Evolutionary conservation across 2,329 filamentous ascomycete genomes (phyloP).

Genomic region (Colletotrichum sp.): DNA sequence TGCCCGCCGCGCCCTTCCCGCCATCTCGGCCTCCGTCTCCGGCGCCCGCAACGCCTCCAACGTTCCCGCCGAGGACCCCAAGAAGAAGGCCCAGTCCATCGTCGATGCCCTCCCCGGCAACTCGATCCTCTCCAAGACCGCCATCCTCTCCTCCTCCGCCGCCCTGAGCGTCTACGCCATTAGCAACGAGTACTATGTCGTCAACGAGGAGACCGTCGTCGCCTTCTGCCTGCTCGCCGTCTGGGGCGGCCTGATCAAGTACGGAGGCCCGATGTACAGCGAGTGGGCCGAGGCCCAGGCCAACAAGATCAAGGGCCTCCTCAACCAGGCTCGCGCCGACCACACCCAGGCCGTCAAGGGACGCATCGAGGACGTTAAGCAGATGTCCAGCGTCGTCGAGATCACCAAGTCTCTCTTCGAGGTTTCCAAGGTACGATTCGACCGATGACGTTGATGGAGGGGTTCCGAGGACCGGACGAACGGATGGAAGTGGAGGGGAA

Average conservation of each 20-base stretch:
- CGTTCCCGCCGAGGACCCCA: slow-evolving; percentile 85
- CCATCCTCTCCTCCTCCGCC: slow-evolving; percentile 91
- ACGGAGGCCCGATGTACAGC: slow-evolving; percentile 88
- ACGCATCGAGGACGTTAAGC: slow-evolving; percentile 92
- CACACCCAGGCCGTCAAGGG: slow-evolving; percentile 95
- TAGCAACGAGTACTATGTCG: slow-evolving; percentile 99
- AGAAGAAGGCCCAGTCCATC: slow-evolving; percentile 96
- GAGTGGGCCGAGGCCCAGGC: slow-evolving; percentile 91
- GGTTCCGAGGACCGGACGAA: background rate
- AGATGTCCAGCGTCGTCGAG: slow-evolving; percentile 93
- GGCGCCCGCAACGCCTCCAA: slow-evolving; percentile 74
- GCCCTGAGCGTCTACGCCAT: slow-evolving; percentile 93
- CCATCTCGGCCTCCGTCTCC: slow-evolving; percentile 72
- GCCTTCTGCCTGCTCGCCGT: slow-evolving; percentile 91
- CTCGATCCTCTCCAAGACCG: slow-evolving; percentile 93
- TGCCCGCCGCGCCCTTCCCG: slow-evolving; percentile 76
- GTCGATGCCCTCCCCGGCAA: slow-evolving; percentile 92
- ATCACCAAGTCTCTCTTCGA: slow-evolving; percentile 97
- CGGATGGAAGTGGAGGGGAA: background rate
- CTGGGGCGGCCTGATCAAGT: slow-evolving; percentile 92
- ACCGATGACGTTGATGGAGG: background rate
- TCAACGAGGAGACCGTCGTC: slow-evolving; percentile 98
- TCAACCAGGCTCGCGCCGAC: slow-evolving; percentile 92
- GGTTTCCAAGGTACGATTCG: slow-evolving; percentile 84
- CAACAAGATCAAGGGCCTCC: slow-evolving; percentile 91